Evolutionary conservation across 1,284 basidiomycete species (phyloP).

Genomic region (Apiotrichum porosum): DNA sequence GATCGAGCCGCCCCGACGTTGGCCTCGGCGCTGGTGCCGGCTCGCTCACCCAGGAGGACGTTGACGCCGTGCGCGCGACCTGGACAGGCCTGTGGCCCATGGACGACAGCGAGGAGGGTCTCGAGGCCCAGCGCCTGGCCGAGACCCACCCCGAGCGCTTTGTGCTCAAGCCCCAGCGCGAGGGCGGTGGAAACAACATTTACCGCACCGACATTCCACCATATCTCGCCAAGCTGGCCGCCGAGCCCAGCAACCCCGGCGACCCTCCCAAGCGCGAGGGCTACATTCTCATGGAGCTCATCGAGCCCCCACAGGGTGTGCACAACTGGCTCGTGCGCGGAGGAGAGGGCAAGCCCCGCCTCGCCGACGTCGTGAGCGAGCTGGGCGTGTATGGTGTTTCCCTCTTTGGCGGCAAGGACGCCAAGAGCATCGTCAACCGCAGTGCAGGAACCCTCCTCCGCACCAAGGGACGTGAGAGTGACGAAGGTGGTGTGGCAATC

Average conservation of each 20-base stretch:
- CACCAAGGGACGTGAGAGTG: conserved; percentile 86
- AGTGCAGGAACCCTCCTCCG: conserved; percentile 80
- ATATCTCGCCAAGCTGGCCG: conserved; percentile 61
- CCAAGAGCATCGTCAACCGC: conserved; percentile 53
- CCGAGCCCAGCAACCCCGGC: conserved; percentile 39
- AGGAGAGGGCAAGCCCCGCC: conserved; percentile 47
- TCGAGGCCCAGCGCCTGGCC: conserved; percentile 57
- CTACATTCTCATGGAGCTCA: conserved; percentile 93
- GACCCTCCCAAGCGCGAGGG: conserved; percentile 51
- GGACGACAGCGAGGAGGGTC: conserved; percentile 49
- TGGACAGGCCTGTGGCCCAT: conserved; percentile 74
- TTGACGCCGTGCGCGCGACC: conserved; percentile 58
- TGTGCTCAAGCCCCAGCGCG: conserved; percentile 92
- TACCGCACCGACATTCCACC: conserved; percentile 77
- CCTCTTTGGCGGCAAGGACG: conserved; percentile 59
- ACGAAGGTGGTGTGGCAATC: conserved; percentile 91
- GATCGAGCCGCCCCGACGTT: conserved; percentile 39
- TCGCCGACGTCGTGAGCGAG: conserved; percentile 77
- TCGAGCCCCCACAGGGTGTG: conserved; percentile 64
- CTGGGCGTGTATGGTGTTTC: conserved; percentile 88
- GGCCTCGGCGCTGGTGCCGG: conserved; percentile 48
- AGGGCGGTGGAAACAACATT: conserved; percentile 96
- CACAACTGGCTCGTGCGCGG: conserved; percentile 68
- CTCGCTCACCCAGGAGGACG: conserved; percentile 45
- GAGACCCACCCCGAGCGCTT: conserved; percentile 56